A percentile compares a stretch with the other conserved stretches of the same genome.
Conservation (phyloP, 208 protist species). For the Leishmania tarentolae region DNA sequence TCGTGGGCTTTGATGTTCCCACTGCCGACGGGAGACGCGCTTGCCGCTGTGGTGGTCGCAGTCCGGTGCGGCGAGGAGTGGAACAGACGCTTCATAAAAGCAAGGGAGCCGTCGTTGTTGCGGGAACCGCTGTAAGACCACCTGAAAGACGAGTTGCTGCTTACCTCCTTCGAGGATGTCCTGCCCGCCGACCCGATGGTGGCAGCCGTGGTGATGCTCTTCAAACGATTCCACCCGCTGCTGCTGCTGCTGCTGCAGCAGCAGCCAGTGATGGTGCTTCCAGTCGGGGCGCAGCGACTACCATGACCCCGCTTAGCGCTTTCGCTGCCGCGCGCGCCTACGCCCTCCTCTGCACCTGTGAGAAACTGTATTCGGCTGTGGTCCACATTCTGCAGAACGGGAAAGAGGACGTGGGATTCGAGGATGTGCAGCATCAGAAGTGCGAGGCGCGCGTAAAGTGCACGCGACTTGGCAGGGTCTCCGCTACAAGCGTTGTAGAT, state of each 20-base stretch:
- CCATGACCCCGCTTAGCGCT: neutral
- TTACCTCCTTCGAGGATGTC: slow-evolving; percentile 1
- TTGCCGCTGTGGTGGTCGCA: neutral
- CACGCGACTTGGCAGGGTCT: slow-evolving; percentile 48
- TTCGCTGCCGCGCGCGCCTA: neutral
- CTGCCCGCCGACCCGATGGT: neutral
- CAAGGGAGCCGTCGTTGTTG: slow-evolving; percentile 19
- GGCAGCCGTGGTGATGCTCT: slow-evolving; percentile 9
- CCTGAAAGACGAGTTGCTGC: slow-evolving; percentile 21
- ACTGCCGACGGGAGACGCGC: neutral
- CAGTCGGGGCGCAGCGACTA: slow-evolving; percentile 6
- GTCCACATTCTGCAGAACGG: slow-evolving; percentile 45
- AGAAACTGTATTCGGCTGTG: slow-evolving; percentile 27
- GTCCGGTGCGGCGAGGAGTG: slow-evolving; percentile 10
- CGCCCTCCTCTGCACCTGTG: slow-evolving; percentile 20
- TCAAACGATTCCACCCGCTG: slow-evolving; percentile 14
- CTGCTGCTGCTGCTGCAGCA: slow-evolving; percentile 17
- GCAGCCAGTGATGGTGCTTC: neutral
- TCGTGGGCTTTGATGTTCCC: neutral
- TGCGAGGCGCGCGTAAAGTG: slow-evolving; percentile 59
- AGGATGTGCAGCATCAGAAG: slow-evolving; percentile 55
- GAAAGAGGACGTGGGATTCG: slow-evolving; percentile 65
- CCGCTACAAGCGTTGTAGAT: slow-evolving; percentile 74
- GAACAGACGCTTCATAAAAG: slow-evolving; percentile 25
- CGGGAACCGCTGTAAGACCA: neutral